Evolutionary conservation across 1,284 basidiomycete species (phyloP).

Genomic region (Fomitiporia mediterranea): DNA sequence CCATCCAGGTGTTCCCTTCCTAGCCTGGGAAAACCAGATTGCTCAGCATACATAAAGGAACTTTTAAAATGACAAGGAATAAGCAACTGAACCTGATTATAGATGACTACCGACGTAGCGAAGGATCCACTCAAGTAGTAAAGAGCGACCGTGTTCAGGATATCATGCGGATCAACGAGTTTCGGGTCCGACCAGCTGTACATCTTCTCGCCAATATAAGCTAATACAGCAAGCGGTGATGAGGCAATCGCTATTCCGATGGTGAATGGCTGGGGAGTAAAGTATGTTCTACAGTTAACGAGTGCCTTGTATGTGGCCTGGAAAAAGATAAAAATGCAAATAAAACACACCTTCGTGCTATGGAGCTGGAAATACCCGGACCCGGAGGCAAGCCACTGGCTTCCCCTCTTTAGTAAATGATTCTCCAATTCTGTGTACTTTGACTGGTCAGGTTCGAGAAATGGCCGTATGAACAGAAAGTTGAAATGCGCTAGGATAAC

Average conservation of each 20-base stretch:
- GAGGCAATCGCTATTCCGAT: constrained; percentile 24
- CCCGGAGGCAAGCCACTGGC: constrained; percentile 18
- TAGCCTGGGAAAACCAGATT: constrained; percentile 1
- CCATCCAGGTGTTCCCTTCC: constrained; percentile 4
- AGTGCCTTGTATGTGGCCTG: constrained; percentile 21
- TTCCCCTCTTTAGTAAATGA: constrained; percentile 7
- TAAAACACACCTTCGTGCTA: constrained; percentile 21
- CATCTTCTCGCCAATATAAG: constrained; percentile 26
- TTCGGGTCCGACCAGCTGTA: constrained; percentile 24
- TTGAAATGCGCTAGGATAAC: constrained; percentile 22
- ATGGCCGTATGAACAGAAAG: constrained; percentile 20
- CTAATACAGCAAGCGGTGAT: constrained; percentile 22
- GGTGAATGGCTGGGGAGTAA: constrained; percentile 24
- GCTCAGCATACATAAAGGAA: background rate
- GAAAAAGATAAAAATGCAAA: too few species aligned
- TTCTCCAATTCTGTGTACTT: constrained; percentile 17
- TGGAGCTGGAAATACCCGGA: constrained; percentile 22
- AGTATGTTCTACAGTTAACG: constrained; percentile 22
- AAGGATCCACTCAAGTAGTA: constrained; percentile 25
- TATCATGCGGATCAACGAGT: constrained; percentile 19
- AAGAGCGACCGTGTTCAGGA: constrained; percentile 24
- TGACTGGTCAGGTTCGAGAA: background rate
- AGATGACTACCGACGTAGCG: constrained; percentile 24
- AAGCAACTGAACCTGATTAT: constrained; percentile 20
- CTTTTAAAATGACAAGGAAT: background rate